phyloP scores from a whole-genome alignment of 345 rosid species.

The Carallia pectinifolia region DNA sequence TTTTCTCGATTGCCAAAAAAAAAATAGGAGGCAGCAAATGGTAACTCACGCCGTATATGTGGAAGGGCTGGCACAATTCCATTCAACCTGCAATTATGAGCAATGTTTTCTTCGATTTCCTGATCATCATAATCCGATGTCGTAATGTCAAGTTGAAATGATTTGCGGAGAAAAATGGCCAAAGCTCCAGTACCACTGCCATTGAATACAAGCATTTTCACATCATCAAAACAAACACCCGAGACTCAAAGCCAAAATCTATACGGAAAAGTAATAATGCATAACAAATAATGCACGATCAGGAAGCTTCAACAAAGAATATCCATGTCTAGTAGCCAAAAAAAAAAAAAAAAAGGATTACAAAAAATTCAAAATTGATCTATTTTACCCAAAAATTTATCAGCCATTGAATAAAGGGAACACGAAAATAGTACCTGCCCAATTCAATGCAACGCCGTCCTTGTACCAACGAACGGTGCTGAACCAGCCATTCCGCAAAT shows the following conservation, averaged over 20 bases:
- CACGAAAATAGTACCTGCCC: constrained; percentile 57
- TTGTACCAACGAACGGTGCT: constrained; percentile 43
- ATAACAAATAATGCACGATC: background rate
- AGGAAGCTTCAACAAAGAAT: background rate
- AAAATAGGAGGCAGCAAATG: no score
- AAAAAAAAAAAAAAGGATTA: no score
- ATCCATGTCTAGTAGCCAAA: no score
- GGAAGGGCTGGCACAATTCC: constrained; percentile 71
- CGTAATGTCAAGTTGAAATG: constrained; percentile 69
- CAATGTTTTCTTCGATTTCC: constrained; percentile 91
- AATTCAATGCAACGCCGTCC: constrained; percentile 74
- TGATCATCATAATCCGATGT: constrained; percentile 84
- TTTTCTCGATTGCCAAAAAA: no score
- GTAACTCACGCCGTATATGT: constrained; percentile 75
- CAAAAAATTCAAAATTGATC: constrained; percentile 1
- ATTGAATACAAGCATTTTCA: constrained; percentile 11
- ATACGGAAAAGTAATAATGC: background rate
- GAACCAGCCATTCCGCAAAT: constrained; percentile 85
- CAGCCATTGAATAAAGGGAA: background rate
- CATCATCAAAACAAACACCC: constrained; percentile 13
- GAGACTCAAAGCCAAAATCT: background rate
- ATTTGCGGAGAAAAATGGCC: constrained; percentile 73
- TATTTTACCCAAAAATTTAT: background rate
- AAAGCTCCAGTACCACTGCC: constrained; percentile 94
- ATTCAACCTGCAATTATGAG: constrained; percentile 70